phyloP scores from a whole-genome alignment of 1,284 basidiomycete genomes.

The Sporisorium iseilematis-ciliati region DNA sequence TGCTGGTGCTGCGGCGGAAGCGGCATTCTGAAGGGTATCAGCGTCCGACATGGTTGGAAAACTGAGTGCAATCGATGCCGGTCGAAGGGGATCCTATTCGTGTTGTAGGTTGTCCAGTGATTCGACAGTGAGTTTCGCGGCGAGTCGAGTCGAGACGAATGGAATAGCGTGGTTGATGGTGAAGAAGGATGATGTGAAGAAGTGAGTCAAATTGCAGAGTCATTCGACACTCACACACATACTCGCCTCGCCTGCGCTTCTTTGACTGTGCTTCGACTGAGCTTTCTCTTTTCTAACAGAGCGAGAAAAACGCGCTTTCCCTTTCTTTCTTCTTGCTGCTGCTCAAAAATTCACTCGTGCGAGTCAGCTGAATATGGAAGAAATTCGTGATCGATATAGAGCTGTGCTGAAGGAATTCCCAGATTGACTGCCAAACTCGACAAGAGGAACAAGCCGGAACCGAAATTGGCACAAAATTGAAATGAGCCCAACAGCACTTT shows the following conservation, averaged over 20 bases:
- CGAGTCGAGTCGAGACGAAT: not conserved
- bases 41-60: conserved; percentile 28
- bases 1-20: conserved; percentile 19
- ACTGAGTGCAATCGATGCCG: conserved; percentile 1
- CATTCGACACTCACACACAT: not conserved
- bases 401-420: conserved; percentile 1
- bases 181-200: not conserved
- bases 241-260: not conserved
- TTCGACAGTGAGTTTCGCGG: not conserved
- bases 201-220: not conserved
- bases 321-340: conserved; percentile 74
- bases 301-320: conserved; percentile 4
- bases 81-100: not conserved
- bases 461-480: conserved; percentile 14
- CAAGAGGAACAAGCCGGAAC: conserved; percentile 38
- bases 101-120: not conserved
- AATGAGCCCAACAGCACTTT: not conserved
- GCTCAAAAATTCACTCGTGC: conserved; percentile 8
- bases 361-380: not conserved
- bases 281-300: conserved; percentile 14
- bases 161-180: not conserved
- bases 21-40: conserved; percentile 30
- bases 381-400: conserved; percentile 31
- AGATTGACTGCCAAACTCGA: not conserved
- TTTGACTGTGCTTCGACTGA: conserved; percentile 13